Evolutionary conservation across 176 grass and related monocot genomes (phyloP).

Genomic region (Zizania latifolia): DNA sequence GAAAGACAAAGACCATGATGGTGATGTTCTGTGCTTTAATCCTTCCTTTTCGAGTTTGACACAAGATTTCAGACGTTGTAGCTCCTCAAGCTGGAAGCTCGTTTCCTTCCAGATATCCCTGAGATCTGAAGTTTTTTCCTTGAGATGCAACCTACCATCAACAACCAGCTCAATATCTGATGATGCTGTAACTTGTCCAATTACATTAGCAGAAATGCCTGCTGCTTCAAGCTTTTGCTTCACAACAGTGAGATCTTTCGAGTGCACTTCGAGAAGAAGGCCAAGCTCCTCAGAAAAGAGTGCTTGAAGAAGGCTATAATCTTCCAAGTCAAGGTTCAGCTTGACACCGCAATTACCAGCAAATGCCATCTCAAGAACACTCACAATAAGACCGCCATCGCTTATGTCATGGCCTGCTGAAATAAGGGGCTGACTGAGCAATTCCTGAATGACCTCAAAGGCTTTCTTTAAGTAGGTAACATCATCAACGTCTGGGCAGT

Average conservation of each 20-base stretch:
- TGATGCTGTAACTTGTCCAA: conserved; percentile 63
- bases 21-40: conserved; percentile 45
- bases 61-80: conserved; percentile 66
- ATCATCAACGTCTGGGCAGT: conserved; percentile 84
- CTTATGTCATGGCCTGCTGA: conserved; percentile 88
- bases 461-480: conserved; percentile 67
- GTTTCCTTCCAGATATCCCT: conserved; percentile 86
- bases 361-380: conserved; percentile 89
- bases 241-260: conserved; percentile 36
- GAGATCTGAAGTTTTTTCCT: conserved; percentile 63
- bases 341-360: conserved; percentile 77
- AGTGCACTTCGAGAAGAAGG: conserved; percentile 61
- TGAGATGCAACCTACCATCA: conserved; percentile 48
- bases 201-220: conserved; percentile 53
- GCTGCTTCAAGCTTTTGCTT: conserved; percentile 56
- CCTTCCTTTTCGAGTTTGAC: conserved; percentile 82
- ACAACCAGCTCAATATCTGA: conserved; percentile 52
- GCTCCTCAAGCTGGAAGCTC: conserved; percentile 75
- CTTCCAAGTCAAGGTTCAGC: conserved; percentile 55
- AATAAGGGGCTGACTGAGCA: conserved; percentile 62
- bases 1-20: conserved; percentile 71
- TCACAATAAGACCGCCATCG: conserved; percentile 78
- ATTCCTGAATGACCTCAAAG: conserved; percentile 63
- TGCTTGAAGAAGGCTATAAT: conserved; percentile 45
- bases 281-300: conserved; percentile 90